Conservation (phyloP, 2,329 filamentous ascomycete species). For the Curvularia sp. region DNA sequence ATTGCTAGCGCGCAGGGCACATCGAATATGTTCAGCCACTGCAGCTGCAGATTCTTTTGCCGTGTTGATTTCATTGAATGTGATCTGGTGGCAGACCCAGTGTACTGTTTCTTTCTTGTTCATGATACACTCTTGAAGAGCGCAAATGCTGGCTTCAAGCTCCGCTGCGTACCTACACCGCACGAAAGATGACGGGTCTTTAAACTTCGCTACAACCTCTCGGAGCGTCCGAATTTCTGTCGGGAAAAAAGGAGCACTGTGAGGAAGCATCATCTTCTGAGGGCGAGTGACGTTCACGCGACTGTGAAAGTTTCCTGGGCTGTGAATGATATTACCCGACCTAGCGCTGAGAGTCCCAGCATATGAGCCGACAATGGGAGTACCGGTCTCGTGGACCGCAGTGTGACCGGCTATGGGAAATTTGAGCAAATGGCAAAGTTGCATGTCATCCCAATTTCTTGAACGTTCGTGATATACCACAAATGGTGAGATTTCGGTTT, state of each 20-base stretch:
- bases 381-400: background rate
- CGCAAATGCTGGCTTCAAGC: slow-evolving; percentile 44
- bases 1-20: slow-evolving; percentile 26
- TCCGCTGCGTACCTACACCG: slow-evolving; percentile 52
- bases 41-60: slow-evolving; percentile 26
- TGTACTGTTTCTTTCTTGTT: background rate
- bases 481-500: background rate
- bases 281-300: background rate
- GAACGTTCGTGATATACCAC: slow-evolving; percentile 5
- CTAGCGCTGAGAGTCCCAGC: background rate
- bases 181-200: slow-evolving; percentile 40
- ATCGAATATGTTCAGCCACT: slow-evolving; percentile 17
- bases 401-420: background rate
- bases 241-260: background rate
- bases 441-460: slow-evolving; percentile 6
- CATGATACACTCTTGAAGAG: slow-evolving; percentile 28
- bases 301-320: background rate
- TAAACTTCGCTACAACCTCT: slow-evolving; percentile 21
- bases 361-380: background rate
- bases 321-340: slow-evolving; percentile 2
- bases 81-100: slow-evolving; percentile 10
- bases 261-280: background rate
- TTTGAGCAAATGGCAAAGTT: slow-evolving; percentile 6
- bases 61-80: slow-evolving; percentile 15
- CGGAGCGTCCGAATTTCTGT: slow-evolving; percentile 20